Base-by-base conservation (phyloP, 257 asterid genomes). In the Echites panduratus region DNA sequence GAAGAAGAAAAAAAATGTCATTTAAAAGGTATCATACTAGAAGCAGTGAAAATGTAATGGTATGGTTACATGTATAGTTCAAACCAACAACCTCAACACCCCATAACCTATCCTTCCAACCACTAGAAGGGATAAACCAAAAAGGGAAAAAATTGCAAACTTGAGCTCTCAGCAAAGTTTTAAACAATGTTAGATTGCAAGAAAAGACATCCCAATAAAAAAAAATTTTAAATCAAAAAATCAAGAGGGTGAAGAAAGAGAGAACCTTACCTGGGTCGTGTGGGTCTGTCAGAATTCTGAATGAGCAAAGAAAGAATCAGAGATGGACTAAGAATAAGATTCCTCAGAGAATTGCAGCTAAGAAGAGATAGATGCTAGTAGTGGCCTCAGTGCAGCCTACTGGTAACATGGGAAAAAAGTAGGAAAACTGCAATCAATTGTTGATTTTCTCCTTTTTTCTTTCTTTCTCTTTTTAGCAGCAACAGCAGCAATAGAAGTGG, bases 261-360 rank as follows among this genome's bases (percentile, higher is more conserved):
- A 47, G 77, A 73, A 47, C n/a, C n/a, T 73, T 73, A 83, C 84
- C 87, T 80, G 81, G 56, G 77, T 38, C 24, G 66, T 19, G 72
- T 52, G 71, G 77, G 73, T 57, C 75, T 65, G 71, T 16, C 63
- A 43, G 65, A 65, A 69, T 59, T n/a, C 47, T 58, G 70, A 58
- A 63, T 72, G 61, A 68, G 56, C 27, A 66, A 69, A 72, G n/a
- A 71, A 59, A 80, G 73, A 77, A 76, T 64, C 66, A 70, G 72
- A 52, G 62, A 49, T 53, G 45, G 71, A 54, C 70, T 64, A 9
- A 29, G 40, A 70, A 54, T 49, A 64, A 75, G 78, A 54, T 68
- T 75, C 71, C 74, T 66, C 64, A 68, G 79, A 71, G 43, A 76
- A 40, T 66, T 69, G 64, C 24, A 59, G 73, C 56, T 69, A 17